Conservation (phyloP, 352 stramenopile species). For the Halophytophthora batemanensis region DNA sequence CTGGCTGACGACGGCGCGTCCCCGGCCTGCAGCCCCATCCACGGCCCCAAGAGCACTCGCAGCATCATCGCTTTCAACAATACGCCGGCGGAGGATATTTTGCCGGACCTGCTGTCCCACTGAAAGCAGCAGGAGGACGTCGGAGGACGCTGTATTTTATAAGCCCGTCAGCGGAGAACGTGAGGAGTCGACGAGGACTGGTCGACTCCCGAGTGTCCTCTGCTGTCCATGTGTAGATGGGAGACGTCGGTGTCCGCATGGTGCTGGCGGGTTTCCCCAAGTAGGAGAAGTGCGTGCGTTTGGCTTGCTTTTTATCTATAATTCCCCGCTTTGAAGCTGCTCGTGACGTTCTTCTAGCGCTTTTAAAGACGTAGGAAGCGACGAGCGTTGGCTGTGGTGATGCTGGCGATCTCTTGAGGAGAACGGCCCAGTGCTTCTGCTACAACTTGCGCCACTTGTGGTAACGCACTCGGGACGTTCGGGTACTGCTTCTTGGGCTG, state of each 20-base stretch:
- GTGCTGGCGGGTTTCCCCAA: too few species aligned
- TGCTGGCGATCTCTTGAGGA: slow-evolving; percentile 50
- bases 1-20: slow-evolving; percentile 8
- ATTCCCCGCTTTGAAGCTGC: background rate
- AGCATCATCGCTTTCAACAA: slow-evolving; percentile 83
- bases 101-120: too few species aligned
- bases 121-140: too few species aligned
- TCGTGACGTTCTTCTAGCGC: slow-evolving; percentile 1
- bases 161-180: too few species aligned
- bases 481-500: slow-evolving; percentile 69
- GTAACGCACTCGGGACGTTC: slow-evolving; percentile 73
- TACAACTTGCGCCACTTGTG: slow-evolving; percentile 52
- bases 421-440: slow-evolving; percentile 41
- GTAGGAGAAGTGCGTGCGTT: too few species aligned
- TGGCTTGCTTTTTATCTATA: too few species aligned
- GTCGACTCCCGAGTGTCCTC: too few species aligned
- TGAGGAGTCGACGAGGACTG: too few species aligned
- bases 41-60: slow-evolving; percentile 5
- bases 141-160: too few species aligned
- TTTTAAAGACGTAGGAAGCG: slow-evolving; percentile 58
- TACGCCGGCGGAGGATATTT: slow-evolving; percentile 2
- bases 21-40: background rate
- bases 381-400: slow-evolving; percentile 64
- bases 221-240: too few species aligned
- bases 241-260: too few species aligned